A percentile compares a stretch with the other conserved stretches of the same genome.
Evolutionary conservation across 192 early-diverging fungal genomes (phyloP).

Genomic region (Dissophora globulifera): DNA sequence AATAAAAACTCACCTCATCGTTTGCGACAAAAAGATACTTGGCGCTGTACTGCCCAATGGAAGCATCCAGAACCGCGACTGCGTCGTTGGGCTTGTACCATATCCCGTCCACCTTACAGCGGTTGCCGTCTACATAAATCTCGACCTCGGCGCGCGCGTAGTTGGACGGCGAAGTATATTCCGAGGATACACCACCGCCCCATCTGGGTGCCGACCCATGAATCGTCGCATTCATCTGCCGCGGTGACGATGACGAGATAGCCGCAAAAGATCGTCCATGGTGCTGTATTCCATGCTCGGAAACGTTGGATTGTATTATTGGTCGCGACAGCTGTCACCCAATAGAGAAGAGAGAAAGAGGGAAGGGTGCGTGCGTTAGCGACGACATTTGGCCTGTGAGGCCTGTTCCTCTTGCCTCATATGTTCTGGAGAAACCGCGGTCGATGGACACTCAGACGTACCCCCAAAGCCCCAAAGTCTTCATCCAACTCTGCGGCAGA

Average conservation of each 20-base stretch:
- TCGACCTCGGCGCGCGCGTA: slow-evolving; percentile 8
- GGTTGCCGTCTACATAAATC: slow-evolving; percentile 13
- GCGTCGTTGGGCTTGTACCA: slow-evolving; percentile 25
- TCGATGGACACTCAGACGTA: too few relatives aligned
- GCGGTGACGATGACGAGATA: neutral
- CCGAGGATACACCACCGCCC: slow-evolving; percentile 8
- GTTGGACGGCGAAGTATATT: too few relatives aligned
- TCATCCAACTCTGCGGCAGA: slow-evolving; percentile 51
- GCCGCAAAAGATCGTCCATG: neutral
- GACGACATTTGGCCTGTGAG: neutral
- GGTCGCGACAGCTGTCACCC: slow-evolving; percentile 4
- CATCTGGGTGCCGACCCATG: slow-evolving; percentile 1
- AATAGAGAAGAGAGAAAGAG: neutral
- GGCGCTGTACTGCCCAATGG: slow-evolving; percentile 22
- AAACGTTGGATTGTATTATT: neutral
- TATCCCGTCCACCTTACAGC: slow-evolving; percentile 12
- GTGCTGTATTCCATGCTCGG: neutral
- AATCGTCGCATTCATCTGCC: neutral
- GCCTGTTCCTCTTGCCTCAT: too few relatives aligned
- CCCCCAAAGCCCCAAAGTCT: slow-evolving; percentile 52
- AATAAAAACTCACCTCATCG: slow-evolving; percentile 10
- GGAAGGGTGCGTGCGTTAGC: neutral
- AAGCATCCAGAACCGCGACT: slow-evolving; percentile 15
- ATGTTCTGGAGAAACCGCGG: too few relatives aligned
- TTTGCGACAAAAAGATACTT: slow-evolving; percentile 14